Conservation (phyloP, 306 rosid genomes). For the Vigna mungo region DNA sequence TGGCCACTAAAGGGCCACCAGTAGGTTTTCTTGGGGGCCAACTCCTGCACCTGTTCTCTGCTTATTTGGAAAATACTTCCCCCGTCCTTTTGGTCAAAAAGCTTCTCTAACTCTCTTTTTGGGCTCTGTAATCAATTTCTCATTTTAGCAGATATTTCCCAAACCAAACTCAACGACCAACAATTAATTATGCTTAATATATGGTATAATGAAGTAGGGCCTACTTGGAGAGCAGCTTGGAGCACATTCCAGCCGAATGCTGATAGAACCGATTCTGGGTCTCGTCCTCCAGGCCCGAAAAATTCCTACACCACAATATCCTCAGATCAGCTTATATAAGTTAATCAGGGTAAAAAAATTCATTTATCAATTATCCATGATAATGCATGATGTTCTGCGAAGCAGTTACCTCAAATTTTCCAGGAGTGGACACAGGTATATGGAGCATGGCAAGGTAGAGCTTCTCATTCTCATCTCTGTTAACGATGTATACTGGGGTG, state of each 20-base stretch:
- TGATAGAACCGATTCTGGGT: conserved; percentile 67
- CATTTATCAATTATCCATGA: not conserved
- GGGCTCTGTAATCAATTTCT: conserved; percentile 43
- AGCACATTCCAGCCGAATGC: conserved; percentile 74
- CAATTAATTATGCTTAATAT: not conserved
- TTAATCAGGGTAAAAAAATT: not conserved
- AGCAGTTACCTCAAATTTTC: conserved; percentile 53
- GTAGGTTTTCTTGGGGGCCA: conserved; percentile 38
- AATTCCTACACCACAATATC: conserved; percentile 52
- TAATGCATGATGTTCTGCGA: not conserved
- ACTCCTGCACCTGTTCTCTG: conserved; percentile 44
- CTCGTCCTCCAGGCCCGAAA: conserved; percentile 56
- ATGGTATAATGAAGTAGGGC: not conserved
- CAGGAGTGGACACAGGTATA: conserved; percentile 54
- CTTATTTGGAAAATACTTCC: conserved; percentile 63
- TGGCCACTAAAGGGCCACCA: conserved; percentile 66
- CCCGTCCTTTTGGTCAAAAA: conserved; percentile 52
- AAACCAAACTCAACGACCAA: not conserved
- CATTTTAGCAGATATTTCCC: not conserved
- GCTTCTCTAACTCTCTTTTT: conserved; percentile 45
- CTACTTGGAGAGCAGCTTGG: conserved; percentile 64
- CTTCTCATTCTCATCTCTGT: conserved; percentile 65
- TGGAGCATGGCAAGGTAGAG: conserved; percentile 56
- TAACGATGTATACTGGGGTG: conserved; percentile 58
- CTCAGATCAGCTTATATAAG: not conserved